phyloP scores from a whole-genome alignment of 2,329 filamentous ascomycete species.

The Cladobotryum mycophilum region DNA sequence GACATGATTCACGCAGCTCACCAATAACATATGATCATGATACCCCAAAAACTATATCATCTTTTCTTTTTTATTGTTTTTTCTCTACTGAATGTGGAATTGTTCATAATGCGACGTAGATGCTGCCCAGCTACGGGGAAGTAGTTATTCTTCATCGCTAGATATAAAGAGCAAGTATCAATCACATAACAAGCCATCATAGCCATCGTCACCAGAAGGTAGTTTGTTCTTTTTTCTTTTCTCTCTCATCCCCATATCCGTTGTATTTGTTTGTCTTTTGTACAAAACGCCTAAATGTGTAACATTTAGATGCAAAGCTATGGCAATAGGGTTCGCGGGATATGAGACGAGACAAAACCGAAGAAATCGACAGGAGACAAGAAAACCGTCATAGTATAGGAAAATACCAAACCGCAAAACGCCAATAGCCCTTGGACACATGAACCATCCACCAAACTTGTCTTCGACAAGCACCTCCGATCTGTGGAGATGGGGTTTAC shows the following conservation, averaged over 20 bases:
- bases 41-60: conserved; percentile 8
- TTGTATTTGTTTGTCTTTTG: background rate
- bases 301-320: background rate
- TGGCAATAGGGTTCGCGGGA: background rate
- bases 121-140: background rate
- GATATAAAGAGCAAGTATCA: background rate
- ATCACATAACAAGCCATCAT: background rate
- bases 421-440: conserved; percentile 12
- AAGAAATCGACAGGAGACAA: conserved; percentile 5
- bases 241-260: background rate
- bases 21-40: conserved; percentile 12
- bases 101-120: background rate
- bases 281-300: background rate
- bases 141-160: background rate
- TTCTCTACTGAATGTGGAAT: background rate
- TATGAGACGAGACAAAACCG: background rate
- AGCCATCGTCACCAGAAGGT: background rate
- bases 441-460: conserved; percentile 1
- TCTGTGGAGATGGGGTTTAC: background rate
- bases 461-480: too few relatives aligned
- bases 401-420: conserved; percentile 12
- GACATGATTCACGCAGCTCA: conserved; percentile 6
- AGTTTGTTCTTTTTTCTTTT: background rate
- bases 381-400: conserved; percentile 5
- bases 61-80: background rate